Percentiles rank a stretch among this genome's conserved stretches.
phyloP scores from a whole-genome alignment of 2,329 filamentous ascomycete genomes.

The Xylariomycetidae sp. region DNA sequence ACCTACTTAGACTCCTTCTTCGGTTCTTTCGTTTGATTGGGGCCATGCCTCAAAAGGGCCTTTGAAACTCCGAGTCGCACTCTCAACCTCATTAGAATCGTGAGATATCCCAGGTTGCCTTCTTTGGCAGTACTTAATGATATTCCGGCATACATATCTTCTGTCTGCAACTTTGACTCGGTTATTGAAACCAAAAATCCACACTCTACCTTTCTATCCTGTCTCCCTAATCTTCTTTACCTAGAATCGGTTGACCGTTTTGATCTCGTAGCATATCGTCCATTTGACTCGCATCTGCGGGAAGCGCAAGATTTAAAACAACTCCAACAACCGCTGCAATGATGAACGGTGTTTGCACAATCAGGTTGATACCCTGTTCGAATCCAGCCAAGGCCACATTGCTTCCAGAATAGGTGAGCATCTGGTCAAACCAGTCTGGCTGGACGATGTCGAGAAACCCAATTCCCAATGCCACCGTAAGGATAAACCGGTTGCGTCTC shows the following conservation, averaged over 20 bases:
- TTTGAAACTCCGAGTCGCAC: too few relatives aligned
- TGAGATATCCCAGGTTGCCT: too few relatives aligned
- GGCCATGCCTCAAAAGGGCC: too few relatives aligned
- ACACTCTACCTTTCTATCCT: too few relatives aligned
- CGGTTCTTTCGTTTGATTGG: too few relatives aligned
- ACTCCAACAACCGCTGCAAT: constrained; percentile 37
- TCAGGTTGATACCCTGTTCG: constrained; percentile 34
- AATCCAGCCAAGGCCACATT: constrained; percentile 34
- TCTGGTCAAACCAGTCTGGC: constrained; percentile 33
- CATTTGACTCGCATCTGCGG: constrained; percentile 24
- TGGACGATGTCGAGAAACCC: constrained; percentile 47
- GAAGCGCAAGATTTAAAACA: constrained; percentile 37
- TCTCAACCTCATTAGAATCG: too few relatives aligned
- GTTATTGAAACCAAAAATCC: too few relatives aligned
- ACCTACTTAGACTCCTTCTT: too few relatives aligned
- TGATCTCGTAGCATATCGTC: constrained; percentile 17
- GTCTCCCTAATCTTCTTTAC: constrained; percentile 3
- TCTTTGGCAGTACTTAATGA: too few relatives aligned
- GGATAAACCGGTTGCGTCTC: constrained; percentile 61
- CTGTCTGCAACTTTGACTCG: too few relatives aligned
- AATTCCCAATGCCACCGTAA: constrained; percentile 56
- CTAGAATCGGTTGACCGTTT: constrained; percentile 8
- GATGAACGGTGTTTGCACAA: constrained; percentile 37
- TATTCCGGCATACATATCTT: too few relatives aligned
- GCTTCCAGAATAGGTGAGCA: constrained; percentile 31